Percentiles rank a stretch among this genome's conserved stretches.
These are phyloP conservation scores for Neohortaea acidophila DNA, from an alignment of 495 filamentous ascomycete species.

Conservation along the genomic window DNA sequence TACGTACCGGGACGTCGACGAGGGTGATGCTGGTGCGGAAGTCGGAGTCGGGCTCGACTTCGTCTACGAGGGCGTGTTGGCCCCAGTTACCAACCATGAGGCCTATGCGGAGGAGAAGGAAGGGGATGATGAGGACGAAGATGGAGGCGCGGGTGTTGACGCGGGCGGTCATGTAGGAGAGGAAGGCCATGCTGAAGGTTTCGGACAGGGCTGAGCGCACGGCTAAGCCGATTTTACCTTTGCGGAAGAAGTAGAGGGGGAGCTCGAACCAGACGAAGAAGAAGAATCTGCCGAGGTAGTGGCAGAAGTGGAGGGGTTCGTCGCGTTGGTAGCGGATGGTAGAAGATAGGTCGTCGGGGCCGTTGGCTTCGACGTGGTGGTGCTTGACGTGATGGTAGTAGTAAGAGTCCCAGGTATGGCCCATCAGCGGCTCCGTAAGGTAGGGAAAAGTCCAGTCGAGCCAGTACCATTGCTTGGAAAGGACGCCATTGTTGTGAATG, in stretches of 20 bases:
- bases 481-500: constrained; percentile 59
- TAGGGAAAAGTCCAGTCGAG: constrained; percentile 57
- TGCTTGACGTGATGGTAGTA: constrained; percentile 77
- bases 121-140: constrained; percentile 46
- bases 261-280: constrained; percentile 59
- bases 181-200: constrained; percentile 32
- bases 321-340: constrained; percentile 68
- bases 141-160: constrained; percentile 38
- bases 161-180: constrained; percentile 32
- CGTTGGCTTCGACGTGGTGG: constrained; percentile 71
- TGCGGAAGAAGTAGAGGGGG: constrained; percentile 53
- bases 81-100: constrained; percentile 66
- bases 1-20: constrained; percentile 53
- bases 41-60: constrained; percentile 50
- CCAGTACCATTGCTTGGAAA: constrained; percentile 28
- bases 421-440: constrained; percentile 56
- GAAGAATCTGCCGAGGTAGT: constrained; percentile 58
- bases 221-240: constrained; percentile 36
- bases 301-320: constrained; percentile 41
- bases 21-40: constrained; percentile 57
- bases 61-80: constrained; percentile 60
- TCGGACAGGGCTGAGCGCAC: constrained; percentile 40
- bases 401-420: constrained; percentile 72
- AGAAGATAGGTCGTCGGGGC: constrained; percentile 56
- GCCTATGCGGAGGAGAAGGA: constrained; percentile 43